A percentile compares a stretch with the other conserved stretches of the same genome.
Conservation (phyloP, 2,329 filamentous ascomycete genomes). For the Claviceps pazoutovae region DNA sequence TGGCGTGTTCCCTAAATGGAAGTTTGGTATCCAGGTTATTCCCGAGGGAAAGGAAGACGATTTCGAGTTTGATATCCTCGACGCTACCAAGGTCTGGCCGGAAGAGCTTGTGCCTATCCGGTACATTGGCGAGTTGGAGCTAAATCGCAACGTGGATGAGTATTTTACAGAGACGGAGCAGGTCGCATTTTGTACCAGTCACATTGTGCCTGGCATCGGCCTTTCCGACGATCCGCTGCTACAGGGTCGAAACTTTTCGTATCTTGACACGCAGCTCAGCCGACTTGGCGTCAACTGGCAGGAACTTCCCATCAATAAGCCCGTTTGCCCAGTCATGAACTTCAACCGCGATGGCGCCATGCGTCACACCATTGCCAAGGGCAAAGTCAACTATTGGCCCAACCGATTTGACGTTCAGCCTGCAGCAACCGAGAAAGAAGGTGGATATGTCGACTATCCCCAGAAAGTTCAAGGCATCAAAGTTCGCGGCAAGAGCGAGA, state of each 20-base stretch:
- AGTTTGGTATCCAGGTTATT: constrained; percentile 68
- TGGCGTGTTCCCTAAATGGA: constrained; percentile 61
- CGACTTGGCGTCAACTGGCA: constrained; percentile 64
- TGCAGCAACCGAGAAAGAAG: constrained; percentile 46
- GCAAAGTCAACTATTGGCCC: constrained; percentile 7
- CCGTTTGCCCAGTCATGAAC: constrained; percentile 62
- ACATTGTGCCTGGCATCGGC: constrained; percentile 66
- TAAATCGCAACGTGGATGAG: constrained; percentile 69
- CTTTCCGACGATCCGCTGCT: constrained; percentile 63
- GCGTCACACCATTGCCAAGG: constrained; percentile 6
- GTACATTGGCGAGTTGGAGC: constrained; percentile 65
- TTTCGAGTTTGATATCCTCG: constrained; percentile 76
- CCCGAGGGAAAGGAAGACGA: constrained; percentile 57
- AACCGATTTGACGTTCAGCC: constrained; percentile 42
- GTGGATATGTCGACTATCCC: constrained; percentile 52
- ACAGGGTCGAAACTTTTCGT: constrained; percentile 58
- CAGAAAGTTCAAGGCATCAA: constrained; percentile 57
- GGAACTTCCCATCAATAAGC: constrained; percentile 63
- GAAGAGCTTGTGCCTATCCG: constrained; percentile 62
- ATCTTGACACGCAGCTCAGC: constrained; percentile 39
- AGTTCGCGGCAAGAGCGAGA: constrained; percentile 50
- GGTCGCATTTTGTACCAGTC: constrained; percentile 67
- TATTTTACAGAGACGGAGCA: constrained; percentile 77
- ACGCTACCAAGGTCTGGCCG: constrained; percentile 77
- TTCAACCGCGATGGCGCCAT: constrained; percentile 48